Conservation (phyloP, 192 early-diverging fungal species). For the Podochytrium sp. region DNA sequence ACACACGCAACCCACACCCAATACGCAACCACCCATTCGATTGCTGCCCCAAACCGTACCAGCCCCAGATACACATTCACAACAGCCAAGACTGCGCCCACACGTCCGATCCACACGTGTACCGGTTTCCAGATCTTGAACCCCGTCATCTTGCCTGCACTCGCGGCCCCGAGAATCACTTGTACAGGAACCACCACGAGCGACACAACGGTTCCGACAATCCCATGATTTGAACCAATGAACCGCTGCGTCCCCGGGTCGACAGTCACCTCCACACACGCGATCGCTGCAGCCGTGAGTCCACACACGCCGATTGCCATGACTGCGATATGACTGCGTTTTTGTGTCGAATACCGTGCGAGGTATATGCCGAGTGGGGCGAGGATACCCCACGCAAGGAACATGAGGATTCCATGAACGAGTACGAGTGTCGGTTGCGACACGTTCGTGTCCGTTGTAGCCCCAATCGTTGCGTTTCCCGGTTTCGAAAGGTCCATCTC, state of each 20-base stretch:
- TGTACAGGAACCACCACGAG: conserved; percentile 26
- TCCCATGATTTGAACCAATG: conserved; percentile 2
- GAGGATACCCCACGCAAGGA: conserved; percentile 36
- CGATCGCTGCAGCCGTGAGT: conserved; percentile 4
- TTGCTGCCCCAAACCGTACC: background rate
- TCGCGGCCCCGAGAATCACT: conserved; percentile 25
- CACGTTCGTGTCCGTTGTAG: background rate
- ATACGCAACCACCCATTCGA: background rate
- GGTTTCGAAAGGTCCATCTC: conserved; percentile 18
- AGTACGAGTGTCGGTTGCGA: background rate
- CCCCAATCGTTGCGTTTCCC: background rate
- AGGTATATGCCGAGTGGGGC: conserved; percentile 32
- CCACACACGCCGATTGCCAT: conserved; percentile 29
- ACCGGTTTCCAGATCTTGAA: conserved; percentile 35
- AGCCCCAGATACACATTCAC: conserved; percentile 46
- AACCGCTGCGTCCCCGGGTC: background rate
- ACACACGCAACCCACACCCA: conserved; percentile 6
- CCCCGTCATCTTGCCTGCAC: background rate
- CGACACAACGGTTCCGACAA: conserved; percentile 4
- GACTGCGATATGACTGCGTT: conserved; percentile 41
- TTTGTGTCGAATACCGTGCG: conserved; percentile 44
- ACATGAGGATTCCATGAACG: conserved; percentile 31
- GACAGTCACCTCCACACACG: background rate
- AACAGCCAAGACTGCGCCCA: conserved; percentile 37
- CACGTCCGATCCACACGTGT: conserved; percentile 54